Evolutionary conservation across 208 protist genomes (phyloP).

Genomic region (Trypanosoma grayi): DNA sequence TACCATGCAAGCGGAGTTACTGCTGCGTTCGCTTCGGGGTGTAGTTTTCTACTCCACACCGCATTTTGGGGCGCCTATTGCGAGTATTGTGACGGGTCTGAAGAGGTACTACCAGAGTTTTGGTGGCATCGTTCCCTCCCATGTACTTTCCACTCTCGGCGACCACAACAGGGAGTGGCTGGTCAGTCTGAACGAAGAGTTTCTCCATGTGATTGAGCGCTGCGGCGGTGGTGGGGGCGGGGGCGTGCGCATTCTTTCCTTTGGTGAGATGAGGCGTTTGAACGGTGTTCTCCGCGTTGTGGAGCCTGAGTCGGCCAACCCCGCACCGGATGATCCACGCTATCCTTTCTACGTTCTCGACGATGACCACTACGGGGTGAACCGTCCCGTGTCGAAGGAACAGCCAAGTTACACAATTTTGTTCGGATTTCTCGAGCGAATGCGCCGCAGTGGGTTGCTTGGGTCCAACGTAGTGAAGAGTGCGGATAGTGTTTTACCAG

Average conservation of each 20-base stretch:
- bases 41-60: conserved; percentile 74
- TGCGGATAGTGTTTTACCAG: neutral
- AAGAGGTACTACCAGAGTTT: conserved; percentile 52
- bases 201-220: conserved; percentile 48
- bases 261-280: conserved; percentile 55
- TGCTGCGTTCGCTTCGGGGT: conserved; percentile 44
- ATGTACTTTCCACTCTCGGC: conserved; percentile 52
- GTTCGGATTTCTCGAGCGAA: conserved; percentile 49
- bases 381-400: conserved; percentile 51
- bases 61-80: conserved; percentile 65
- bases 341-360: conserved; percentile 57
- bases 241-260: conserved; percentile 46
- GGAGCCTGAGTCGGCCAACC: conserved; percentile 63
- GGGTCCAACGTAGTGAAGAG: neutral
- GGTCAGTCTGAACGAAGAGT: conserved; percentile 42
- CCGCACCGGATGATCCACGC: conserved; percentile 43
- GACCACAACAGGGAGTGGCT: conserved; percentile 57
- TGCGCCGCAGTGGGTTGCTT: conserved; percentile 44
- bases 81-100: conserved; percentile 53
- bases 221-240: conserved; percentile 1
- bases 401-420: conserved; percentile 56
- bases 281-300: conserved; percentile 52
- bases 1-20: neutral
- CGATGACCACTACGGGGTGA: conserved; percentile 50
- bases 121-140: conserved; percentile 49